Evolutionary conservation across 163 green algal species (phyloP), one percentile per base, ranked within the genome.

Genomic region (Prototheca cutis): DNA sequence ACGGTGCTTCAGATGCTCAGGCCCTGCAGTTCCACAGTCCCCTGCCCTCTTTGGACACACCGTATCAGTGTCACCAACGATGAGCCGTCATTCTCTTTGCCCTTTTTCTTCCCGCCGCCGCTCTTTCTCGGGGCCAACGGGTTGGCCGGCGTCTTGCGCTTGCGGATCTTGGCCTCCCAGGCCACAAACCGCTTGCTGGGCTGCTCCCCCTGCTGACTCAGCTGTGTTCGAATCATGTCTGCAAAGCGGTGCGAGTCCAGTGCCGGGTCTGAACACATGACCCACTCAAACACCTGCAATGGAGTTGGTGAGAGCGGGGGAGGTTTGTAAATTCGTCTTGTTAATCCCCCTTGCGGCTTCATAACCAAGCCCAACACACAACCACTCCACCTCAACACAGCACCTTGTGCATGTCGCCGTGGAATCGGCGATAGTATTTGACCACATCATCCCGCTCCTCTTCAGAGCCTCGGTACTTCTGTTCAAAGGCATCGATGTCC

Each of bases 181-280:
- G 59, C 28, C 0, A 56, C 57, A 45, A 76, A 86, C 15, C 30
- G 29, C 27, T 70, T 59, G 56, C 75, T 77, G 19, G 6, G n/a
- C 17, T 67, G 51, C 13, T 60, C 56, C 39, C 31, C 55, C 68
- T 71, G 74, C 23, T 55, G 58, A 3, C 53, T 28, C 19, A 94
- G 83, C 4, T 76, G 81, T 0, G 47, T 62, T 19, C 79, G 31
- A 1, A 91, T 59, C 1, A 68, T 42, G 60, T 89, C 82, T 60
- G 69, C 79, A 66, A 94, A 92, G 5, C 87, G 72, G 53, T 93
- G 80, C 23, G 79, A 83, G 54, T 95, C 87, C 1, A 63, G 19
- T 2, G 70, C 67, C 19, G 72, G 45, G 8, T 87, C 70, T 8
- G 75, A 86, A 73, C 84, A 93, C 64, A 94, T 84, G 48, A 89